phyloP scores from a whole-genome alignment of 768 basidiomycete genomes.

The Agaricus subrufescens region DNA sequence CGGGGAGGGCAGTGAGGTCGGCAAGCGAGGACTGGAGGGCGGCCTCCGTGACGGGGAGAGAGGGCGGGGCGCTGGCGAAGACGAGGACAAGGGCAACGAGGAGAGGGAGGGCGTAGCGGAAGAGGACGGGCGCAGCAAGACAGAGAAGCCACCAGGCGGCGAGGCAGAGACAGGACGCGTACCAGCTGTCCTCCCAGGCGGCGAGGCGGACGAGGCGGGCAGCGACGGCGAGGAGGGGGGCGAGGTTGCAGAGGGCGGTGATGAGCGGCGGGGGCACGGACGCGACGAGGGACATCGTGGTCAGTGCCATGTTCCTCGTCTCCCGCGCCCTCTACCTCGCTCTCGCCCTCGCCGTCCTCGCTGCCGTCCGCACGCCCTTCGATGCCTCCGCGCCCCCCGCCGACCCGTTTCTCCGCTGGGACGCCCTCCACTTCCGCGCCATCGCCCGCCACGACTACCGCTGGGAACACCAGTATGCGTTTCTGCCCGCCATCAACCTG shows the following conservation, averaged over 20 bases:
- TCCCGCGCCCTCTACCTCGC: conserved; percentile 20
- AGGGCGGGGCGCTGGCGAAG: conserved; percentile 12
- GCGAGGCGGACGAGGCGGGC: conserved; percentile 43
- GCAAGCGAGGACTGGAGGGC: conserved; percentile 50
- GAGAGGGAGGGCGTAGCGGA: conserved; percentile 56
- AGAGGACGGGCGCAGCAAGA: conserved; percentile 45
- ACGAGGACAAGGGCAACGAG: conserved; percentile 28
- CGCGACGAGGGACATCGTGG: conserved; percentile 34
- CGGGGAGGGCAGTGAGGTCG: conserved; percentile 57
- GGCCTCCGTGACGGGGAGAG: conserved; percentile 44
- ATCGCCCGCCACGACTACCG: conserved; percentile 54
- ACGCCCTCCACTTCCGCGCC: conserved; percentile 73
- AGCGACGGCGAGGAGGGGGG: conserved; percentile 42
- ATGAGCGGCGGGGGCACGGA: conserved; percentile 58
- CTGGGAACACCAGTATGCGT: conserved; percentile 87
- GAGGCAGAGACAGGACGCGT: conserved; percentile 63
- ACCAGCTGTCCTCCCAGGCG: conserved; percentile 55
- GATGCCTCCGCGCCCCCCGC: conserved; percentile 28
- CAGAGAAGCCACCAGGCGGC: conserved; percentile 77
- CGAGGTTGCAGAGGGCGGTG: conserved; percentile 55
- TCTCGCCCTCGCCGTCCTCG: conserved; percentile 21
- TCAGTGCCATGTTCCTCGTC: conserved; percentile 5
- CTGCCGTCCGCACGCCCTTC: conserved; percentile 27
- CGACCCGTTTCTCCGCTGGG: conserved; percentile 64
- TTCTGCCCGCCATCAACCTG: conserved; percentile 65